Evolutionary conservation across 2,329 filamentous ascomycete species (phyloP).

Genomic region (Sordariomycetes sp.): DNA sequence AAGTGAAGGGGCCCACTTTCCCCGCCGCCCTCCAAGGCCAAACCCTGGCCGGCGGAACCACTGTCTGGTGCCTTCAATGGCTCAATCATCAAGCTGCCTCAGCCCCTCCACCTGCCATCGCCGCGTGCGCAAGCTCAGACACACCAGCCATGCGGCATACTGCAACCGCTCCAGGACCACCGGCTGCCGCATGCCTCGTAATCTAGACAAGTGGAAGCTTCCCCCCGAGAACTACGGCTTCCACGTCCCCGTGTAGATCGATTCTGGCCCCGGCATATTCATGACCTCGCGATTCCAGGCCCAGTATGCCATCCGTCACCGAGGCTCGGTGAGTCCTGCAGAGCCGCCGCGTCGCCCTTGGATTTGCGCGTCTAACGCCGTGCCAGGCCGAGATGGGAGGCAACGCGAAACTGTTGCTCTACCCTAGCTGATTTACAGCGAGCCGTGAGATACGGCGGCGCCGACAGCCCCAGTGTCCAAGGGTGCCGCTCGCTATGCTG

Average conservation of each 20-base stretch:
- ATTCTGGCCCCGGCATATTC: background rate
- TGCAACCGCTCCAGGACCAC: too few relatives aligned
- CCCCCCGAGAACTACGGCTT: background rate
- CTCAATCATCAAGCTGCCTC: background rate
- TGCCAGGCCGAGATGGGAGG: constrained; percentile 48
- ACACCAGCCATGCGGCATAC: background rate
- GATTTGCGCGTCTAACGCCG: background rate
- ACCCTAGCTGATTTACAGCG: constrained; percentile 51
- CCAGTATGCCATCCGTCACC: constrained; percentile 24
- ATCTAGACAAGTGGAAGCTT: too few relatives aligned
- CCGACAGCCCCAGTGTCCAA: constrained; percentile 52
- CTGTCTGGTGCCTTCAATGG: too few relatives aligned
- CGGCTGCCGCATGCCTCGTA: too few relatives aligned
- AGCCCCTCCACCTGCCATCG: background rate
- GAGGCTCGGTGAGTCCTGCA: constrained; percentile 22
- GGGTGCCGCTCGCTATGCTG: constrained; percentile 83
- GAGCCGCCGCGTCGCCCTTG: background rate
- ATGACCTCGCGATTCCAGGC: background rate
- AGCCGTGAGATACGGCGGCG: constrained; percentile 50
- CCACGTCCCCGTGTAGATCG: background rate
- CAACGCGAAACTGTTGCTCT: constrained; percentile 46
- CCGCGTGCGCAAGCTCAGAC: background rate
- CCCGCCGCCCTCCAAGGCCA: background rate
- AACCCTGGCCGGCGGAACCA: background rate
- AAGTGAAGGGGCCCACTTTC: background rate